Base-by-base conservation (phyloP, 306 rosid species). In the Clitoria ternatea region DNA sequence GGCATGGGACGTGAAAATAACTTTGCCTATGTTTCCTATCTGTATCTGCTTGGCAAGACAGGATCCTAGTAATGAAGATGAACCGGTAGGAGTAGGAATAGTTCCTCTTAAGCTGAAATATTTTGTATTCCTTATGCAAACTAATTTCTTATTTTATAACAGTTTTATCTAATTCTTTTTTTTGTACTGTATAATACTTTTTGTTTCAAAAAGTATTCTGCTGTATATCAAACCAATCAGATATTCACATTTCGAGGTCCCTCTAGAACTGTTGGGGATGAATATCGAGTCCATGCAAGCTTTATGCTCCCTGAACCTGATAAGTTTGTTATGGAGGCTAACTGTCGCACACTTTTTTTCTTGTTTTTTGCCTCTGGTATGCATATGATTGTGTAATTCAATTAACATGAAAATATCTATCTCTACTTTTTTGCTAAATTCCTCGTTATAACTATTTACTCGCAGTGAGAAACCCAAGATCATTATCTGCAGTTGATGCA, bases 351-450 rank as follows among this genome's bases (percentile, higher is more conserved):
- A 50, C 75, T 83, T 75, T 79, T 81, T 40, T 73, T 91, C 77
- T 76, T 91, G 79, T 70, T 95, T 54, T 85, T 91, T 72, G 85
- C 87, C 82, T 70, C 81, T 66, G 96, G 99, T 95, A 91, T 63
- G 84, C 49, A 62, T 72, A 56, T 54, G 42, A 15, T 61, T 75
- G 42, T 64, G 62, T 53, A 14, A 13, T 52, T 63, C 70, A 6
- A 30, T 45, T 77, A 64, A 35, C 45, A 63, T 32, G 47, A 27
- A 47, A 14, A 40, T n/a, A 6, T 26, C 61, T 72, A 23, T 39
- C 1, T 60, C 26, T 20, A 26, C n/a, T 12, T 56, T 56, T 49
- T 57, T 60, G 24, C 55, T 69, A 35, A 37, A 50, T 52, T 49
- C 43, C 24, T 59, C 47, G 45, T 70, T 54, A 4, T 43, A 66